Base-by-base conservation (phyloP, 306 rosid genomes). In the Vicia sativa region DNA sequence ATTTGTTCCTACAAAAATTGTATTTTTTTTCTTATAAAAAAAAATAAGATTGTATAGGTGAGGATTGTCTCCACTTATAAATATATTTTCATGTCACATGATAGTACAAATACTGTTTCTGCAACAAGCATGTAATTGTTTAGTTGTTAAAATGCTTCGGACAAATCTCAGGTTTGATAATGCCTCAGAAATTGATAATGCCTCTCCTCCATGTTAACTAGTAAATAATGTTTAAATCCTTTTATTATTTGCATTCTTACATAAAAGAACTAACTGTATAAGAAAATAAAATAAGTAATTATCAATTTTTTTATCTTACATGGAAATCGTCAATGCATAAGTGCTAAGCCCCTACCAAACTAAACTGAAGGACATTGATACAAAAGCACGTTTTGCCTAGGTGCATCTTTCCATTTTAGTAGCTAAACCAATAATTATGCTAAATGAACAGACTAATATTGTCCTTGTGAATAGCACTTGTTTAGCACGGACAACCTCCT, bases 401-500 rank as follows among this genome's bases (percentile, higher is more conserved):
- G 45, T 42, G 62, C 75, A 69, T 65, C 53, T 72, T 37, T 56
- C 68, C 43, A 37, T 58, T 43, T 62, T 25, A 29, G 71, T 29
- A 62, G 35, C 60, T 72, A 68, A 61, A 11, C 62, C 70, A 74
- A 28, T 56, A 67, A 54, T 54, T 56, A 70, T 63, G 25, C 34
- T 19, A 12, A 37, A 70, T 42, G 43, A 76, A 68, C 43, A 35
- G 43, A 70, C 55, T 23, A 14, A 4, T 5, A 35, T 70, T 43
- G 42, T 37, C 65, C 44, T 64, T 58, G 64, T 89, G 70, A 74
- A 78, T 60, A 58, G 35, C 34, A 64, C 84, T 74, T 96, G 53
- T 76, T 87, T 92, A 92, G 92, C 98, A 92, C 2, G 89, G 19
- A 58, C 98, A 92, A 50, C 98, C 95, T 76, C 98, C 92, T 56